phyloP scores from a whole-genome alignment of 805 yeast species.

The Pachysolen tannophilus region DNA sequence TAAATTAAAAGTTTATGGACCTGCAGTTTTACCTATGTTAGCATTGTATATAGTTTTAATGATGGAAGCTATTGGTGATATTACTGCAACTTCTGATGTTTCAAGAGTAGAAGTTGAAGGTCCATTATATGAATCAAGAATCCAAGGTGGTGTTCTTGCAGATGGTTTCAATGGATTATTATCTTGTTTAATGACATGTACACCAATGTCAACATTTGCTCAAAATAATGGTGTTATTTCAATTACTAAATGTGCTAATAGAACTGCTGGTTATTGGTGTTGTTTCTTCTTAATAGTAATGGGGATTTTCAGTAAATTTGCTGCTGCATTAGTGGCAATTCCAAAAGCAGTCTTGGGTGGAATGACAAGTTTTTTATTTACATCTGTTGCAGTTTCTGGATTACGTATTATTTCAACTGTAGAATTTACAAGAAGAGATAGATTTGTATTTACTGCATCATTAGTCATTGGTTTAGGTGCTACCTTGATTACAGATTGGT shows the following conservation, averaged over 20 bases:
- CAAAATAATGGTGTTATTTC: slow-evolving; percentile 95
- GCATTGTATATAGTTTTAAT: slow-evolving; percentile 76
- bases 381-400: slow-evolving; percentile 54
- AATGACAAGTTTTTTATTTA: slow-evolving; percentile 57
- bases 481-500: slow-evolving; percentile 39
- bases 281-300: slow-evolving; percentile 65
- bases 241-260: slow-evolving; percentile 84
- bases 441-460: slow-evolving; percentile 44
- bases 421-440: slow-evolving; percentile 49
- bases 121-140: slow-evolving; percentile 67
- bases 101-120: slow-evolving; percentile 83
- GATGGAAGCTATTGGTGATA: slow-evolving; percentile 94
- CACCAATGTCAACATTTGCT: slow-evolving; percentile 91
- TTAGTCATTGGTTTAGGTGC: slow-evolving; percentile 46
- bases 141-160: slow-evolving; percentile 89
- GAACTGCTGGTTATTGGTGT: slow-evolving; percentile 52
- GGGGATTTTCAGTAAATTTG: slow-evolving; percentile 85
- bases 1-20: slow-evolving; percentile 69
- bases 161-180: slow-evolving; percentile 78
- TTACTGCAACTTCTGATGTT: slow-evolving; percentile 90
- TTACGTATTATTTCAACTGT: slow-evolving; percentile 44
- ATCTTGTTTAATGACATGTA: slow-evolving; percentile 71
- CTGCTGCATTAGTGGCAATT: slow-evolving; percentile 81
- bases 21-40: slow-evolving; percentile 76
- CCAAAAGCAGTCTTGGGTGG: slow-evolving; percentile 82